Evolutionary conservation across 257 asterid species (phyloP).

Genomic region (Nicotiana noctiflora): DNA sequence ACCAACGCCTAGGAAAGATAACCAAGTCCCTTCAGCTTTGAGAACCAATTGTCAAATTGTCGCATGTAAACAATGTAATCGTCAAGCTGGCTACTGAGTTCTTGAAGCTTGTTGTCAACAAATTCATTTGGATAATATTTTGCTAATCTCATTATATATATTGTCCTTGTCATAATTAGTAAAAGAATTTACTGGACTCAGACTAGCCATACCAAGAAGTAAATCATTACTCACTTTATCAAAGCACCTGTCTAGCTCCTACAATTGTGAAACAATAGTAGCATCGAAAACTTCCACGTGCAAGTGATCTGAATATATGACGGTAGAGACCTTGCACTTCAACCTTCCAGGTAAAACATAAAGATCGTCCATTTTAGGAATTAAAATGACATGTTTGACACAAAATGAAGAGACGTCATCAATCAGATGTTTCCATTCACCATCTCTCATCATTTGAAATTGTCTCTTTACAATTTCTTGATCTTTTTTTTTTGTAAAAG

Average conservation of each 20-base stretch:
- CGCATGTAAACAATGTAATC: constrained; percentile 3
- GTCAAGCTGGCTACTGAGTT: neutral
- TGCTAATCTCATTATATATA: neutral
- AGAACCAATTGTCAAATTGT: neutral
- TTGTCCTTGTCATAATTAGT: neutral
- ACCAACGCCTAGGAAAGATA: neutral
- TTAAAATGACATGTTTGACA: neutral
- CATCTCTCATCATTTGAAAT: neutral
- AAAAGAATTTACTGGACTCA: neutral
- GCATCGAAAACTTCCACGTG: neutral
- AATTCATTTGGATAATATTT: neutral
- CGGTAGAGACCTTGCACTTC: neutral
- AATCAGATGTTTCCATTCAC: neutral
- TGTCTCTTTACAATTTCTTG: neutral
- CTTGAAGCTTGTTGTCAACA: neutral
- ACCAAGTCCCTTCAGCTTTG: neutral
- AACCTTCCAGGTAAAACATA: neutral
- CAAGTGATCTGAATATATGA: neutral
- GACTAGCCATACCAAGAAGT: neutral
- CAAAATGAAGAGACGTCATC: constrained; percentile 1
- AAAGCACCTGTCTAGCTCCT: neutral
- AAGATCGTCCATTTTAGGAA: constrained; percentile 2
- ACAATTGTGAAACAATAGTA: neutral
- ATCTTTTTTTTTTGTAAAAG: constrained; percentile 4
- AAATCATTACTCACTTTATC: neutral